A percentile compares a stretch with the other conserved stretches of the same genome.
Conservation (phyloP, 345 rosid genomes). For the Eucalyptus camaldulensis region DNA sequence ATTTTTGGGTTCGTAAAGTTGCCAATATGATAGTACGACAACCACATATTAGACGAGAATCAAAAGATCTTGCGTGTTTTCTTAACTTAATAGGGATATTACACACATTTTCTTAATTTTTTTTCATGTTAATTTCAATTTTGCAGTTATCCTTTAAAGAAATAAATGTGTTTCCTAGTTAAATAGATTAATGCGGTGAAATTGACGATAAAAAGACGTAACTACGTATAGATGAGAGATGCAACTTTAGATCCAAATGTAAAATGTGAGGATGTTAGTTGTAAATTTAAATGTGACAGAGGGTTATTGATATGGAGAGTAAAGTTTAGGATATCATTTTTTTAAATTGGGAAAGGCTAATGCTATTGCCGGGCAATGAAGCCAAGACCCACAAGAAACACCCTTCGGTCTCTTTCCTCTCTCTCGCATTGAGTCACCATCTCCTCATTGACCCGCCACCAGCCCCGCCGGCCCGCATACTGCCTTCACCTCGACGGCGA, state of each 20-base stretch:
- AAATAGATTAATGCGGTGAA: neutral
- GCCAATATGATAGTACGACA: accelerated
- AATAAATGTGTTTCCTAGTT: neutral
- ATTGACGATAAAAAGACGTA: neutral
- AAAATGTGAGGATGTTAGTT: neutral
- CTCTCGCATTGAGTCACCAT: neutral
- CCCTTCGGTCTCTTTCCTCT: neutral
- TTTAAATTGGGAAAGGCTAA: neutral
- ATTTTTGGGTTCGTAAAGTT: accelerated
- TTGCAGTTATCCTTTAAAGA: neutral
- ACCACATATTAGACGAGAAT: accelerated
- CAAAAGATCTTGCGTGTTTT: neutral
- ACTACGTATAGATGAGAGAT: accelerated
- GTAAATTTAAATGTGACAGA: neutral
- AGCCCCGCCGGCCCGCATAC: neutral
- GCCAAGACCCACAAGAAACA: neutral
- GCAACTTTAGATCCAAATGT: neutral
- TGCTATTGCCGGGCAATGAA: neutral
- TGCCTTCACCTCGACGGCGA: neutral
- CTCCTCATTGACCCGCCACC: neutral
- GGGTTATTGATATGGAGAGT: neutral
- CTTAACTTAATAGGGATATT: neutral
- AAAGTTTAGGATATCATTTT: neutral
- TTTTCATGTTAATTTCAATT: neutral
- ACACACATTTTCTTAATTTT: neutral